phyloP scores from a whole-genome alignment of 352 stramenopile species.

The Globisporangium abappressorium region DNA sequence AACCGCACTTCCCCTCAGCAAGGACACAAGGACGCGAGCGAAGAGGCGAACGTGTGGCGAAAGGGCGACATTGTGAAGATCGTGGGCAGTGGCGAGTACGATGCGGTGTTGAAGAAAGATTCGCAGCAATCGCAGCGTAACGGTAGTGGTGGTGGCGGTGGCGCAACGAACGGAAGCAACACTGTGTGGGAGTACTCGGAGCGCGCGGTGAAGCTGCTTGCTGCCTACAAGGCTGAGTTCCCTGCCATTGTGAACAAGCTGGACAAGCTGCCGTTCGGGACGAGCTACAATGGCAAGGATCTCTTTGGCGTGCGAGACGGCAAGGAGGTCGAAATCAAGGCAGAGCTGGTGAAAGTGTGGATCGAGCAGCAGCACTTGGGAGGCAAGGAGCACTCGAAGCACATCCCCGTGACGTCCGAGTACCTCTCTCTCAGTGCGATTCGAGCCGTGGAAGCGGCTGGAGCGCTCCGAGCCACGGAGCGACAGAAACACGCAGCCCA shows the following conservation, averaged over 20 bases:
- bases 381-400: slow-evolving; percentile 80
- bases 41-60: slow-evolving; percentile 76
- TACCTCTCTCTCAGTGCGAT: slow-evolving; percentile 93
- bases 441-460: slow-evolving; percentile 89
- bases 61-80: slow-evolving; percentile 92
- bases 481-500: slow-evolving; percentile 43
- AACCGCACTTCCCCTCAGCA: slow-evolving; percentile 19
- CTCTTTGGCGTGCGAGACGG: slow-evolving; percentile 81
- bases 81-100: slow-evolving; percentile 76
- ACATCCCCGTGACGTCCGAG: slow-evolving; percentile 91
- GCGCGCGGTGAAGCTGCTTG: slow-evolving; percentile 92
- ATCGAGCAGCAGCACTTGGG: slow-evolving; percentile 90
- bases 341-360: slow-evolving; percentile 90
- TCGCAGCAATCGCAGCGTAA: not conserved
- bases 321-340: slow-evolving; percentile 58
- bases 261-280: slow-evolving; percentile 82
- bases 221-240: slow-evolving; percentile 92
- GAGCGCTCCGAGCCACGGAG: slow-evolving; percentile 61
- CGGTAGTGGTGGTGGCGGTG: not conserved
- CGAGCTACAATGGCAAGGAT: slow-evolving; percentile 85
- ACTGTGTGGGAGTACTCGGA: slow-evolving; percentile 97
- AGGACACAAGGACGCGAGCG: slow-evolving; percentile 16
- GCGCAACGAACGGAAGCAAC: not conserved
- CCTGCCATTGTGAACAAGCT: slow-evolving; percentile 91
- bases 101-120: slow-evolving; percentile 25